phyloP scores from a whole-genome alignment of 2,329 filamentous ascomycete species.

The Cordyceps tenuipes region DNA sequence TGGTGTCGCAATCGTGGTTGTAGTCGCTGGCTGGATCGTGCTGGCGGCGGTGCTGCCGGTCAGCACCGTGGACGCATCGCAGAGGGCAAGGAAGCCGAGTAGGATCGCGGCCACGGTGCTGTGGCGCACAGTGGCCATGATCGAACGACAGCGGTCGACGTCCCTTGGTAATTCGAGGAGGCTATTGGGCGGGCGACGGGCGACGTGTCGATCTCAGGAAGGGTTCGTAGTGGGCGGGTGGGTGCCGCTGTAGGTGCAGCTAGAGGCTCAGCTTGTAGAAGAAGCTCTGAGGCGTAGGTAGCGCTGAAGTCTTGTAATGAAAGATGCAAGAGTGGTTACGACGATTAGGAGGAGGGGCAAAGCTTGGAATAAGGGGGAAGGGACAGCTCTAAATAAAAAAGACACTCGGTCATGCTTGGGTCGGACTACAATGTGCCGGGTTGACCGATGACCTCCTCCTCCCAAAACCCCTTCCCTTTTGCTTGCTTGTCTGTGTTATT shows the following conservation, averaged over 20 bases:
- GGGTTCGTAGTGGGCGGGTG: not conserved
- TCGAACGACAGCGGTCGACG: not conserved
- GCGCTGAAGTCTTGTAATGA: not conserved
- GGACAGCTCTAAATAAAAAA: not conserved
- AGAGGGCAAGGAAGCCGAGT: not conserved
- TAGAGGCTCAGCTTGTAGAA: not conserved
- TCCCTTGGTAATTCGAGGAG: not conserved
- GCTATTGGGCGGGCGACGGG: not conserved
- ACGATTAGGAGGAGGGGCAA: not conserved
- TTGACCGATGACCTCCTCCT: not conserved
- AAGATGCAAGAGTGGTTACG: no score
- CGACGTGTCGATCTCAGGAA: conserved; percentile 7
- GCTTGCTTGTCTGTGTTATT: not conserved
- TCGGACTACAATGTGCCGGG: not conserved
- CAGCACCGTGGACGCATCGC: not conserved
- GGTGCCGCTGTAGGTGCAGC: not conserved
- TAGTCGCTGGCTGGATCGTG: not conserved
- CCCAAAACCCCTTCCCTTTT: not conserved
- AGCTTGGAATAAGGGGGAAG: not conserved
- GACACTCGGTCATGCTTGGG: not conserved
- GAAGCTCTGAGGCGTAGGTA: not conserved
- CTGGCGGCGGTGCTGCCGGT: not conserved
- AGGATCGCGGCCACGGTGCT: conserved; percentile 1
- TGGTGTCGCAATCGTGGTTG: conserved; percentile 11
- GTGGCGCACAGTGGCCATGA: conserved; percentile 2